phyloP scores from a whole-genome alignment of 352 stramenopile species.

The Albugo laibachii region DNA sequence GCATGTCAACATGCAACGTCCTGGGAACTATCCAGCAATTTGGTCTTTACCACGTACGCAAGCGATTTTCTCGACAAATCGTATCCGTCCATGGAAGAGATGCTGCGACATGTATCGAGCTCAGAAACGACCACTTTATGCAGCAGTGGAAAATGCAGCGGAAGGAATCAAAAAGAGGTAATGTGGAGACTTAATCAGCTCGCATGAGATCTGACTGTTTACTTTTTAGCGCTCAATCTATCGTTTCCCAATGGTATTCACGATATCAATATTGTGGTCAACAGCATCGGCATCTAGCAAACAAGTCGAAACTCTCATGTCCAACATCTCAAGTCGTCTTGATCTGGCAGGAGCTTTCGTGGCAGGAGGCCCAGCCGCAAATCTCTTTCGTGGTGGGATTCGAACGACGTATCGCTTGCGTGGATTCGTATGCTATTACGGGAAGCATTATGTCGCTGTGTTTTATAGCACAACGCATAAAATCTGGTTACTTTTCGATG shows the following conservation, averaged over 20 bases:
- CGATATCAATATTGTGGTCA: conserved; percentile 64
- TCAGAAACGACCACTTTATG: too few relatives aligned
- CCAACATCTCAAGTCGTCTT: conserved; percentile 41
- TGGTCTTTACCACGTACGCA: conserved; percentile 69
- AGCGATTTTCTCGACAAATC: conserved; percentile 37
- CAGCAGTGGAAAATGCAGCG: conserved; percentile 4
- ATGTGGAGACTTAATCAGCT: conserved; percentile 18
- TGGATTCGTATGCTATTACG: conserved; percentile 75
- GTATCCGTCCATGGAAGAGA: conserved; percentile 49
- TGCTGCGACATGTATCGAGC: conserved; percentile 27
- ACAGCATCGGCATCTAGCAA: conserved; percentile 53
- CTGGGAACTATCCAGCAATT: conserved; percentile 67
- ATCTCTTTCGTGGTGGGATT: conserved; percentile 46
- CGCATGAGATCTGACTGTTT: conserved; percentile 32
- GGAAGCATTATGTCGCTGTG: conserved; percentile 57
- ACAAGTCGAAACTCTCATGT: conserved; percentile 39
- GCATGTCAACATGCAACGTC: conserved; percentile 33
- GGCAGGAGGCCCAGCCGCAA: conserved; percentile 35
- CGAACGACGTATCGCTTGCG: conserved; percentile 57
- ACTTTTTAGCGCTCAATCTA: conserved; percentile 53
- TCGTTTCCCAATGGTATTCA: conserved; percentile 73
- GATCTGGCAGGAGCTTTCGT: conserved; percentile 61
- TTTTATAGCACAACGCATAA: conserved; percentile 76
- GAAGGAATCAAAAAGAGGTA: conserved; percentile 24
- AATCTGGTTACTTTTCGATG: conserved; percentile 74